Conservation (phyloP, 192 early-diverging fungal species). For the Rhizophagus clarus region DNA sequence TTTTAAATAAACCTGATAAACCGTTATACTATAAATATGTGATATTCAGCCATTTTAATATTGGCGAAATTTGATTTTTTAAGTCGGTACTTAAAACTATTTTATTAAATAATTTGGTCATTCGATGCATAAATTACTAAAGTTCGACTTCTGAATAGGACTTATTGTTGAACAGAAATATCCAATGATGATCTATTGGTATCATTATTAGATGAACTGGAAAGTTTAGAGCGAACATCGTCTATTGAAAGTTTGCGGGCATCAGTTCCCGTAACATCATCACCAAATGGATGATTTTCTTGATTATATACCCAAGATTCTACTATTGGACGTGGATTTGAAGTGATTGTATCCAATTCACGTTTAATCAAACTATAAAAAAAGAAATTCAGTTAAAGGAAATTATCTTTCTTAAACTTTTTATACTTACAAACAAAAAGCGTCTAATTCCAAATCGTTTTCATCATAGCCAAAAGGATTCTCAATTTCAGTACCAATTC, state of each 20-base stretch:
- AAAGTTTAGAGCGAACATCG: slow-evolving; percentile 40
- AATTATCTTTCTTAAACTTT: not conserved
- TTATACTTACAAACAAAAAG: slow-evolving; percentile 52
- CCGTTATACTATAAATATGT: too few relatives aligned
- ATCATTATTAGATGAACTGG: not conserved
- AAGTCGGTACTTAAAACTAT: too few relatives aligned
- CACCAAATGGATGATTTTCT: slow-evolving; percentile 42
- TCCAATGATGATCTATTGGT: too few relatives aligned
- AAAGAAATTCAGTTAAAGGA: not conserved
- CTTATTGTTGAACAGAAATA: too few relatives aligned
- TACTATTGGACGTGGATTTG: not conserved
- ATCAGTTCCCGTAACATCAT: slow-evolving; percentile 37
- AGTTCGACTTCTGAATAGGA: too few relatives aligned
- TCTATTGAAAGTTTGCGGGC: slow-evolving; percentile 34
- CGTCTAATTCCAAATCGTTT: slow-evolving; percentile 69
- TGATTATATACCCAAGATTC: slow-evolving; percentile 44
- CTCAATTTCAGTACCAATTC: slow-evolving; percentile 87
- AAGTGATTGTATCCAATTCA: not conserved
- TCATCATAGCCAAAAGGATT: slow-evolving; percentile 87
- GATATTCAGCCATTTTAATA: too few relatives aligned
- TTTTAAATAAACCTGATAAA: too few relatives aligned
- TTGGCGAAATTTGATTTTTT: too few relatives aligned
- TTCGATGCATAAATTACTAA: too few relatives aligned
- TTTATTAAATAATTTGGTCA: too few relatives aligned
- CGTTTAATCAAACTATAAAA: not conserved